A percentile compares a stretch with the other conserved stretches of the same genome.
These are phyloP conservation scores for Ceratocystis ficicola DNA, from an alignment of 2,329 filamentous ascomycete species.

Conservation along the genomic window DNA sequence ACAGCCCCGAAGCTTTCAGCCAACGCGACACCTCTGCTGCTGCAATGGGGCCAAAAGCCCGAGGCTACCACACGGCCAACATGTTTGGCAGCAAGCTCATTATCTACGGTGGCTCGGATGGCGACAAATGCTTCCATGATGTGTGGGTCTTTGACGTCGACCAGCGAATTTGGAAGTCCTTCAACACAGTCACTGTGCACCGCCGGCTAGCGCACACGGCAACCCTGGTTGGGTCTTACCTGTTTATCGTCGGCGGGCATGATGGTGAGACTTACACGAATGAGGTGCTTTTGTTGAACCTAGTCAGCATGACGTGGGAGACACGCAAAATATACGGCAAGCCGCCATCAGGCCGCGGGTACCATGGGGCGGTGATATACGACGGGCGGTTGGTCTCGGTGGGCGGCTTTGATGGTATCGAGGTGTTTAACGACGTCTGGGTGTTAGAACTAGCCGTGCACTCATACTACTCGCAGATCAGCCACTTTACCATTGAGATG, in stretches of 20 bases:
- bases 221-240: constrained; percentile 56
- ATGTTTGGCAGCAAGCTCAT: constrained; percentile 62
- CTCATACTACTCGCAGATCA: constrained; percentile 62
- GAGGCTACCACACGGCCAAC: constrained; percentile 61
- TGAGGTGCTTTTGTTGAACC: constrained; percentile 55
- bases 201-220: constrained; percentile 56
- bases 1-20: constrained; percentile 33
- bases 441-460: constrained; percentile 57
- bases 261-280: constrained; percentile 59
- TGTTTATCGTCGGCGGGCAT: constrained; percentile 59
- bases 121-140: constrained; percentile 59
- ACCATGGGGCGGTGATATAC: constrained; percentile 54
- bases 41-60: constrained; percentile 40
- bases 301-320: constrained; percentile 66
- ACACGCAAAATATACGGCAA: constrained; percentile 51
- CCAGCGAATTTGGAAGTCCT: constrained; percentile 45
- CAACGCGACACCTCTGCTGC: constrained; percentile 22
- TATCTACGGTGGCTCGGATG: constrained; percentile 58
- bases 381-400: constrained; percentile 53
- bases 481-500: constrained; percentile 58
- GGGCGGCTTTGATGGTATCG: constrained; percentile 54
- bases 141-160: constrained; percentile 64
- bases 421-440: constrained; percentile 57
- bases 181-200: constrained; percentile 48
- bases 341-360: constrained; percentile 51